These are phyloP conservation scores for Annulohypoxylon truncatum DNA, from an alignment of 2,329 filamentous ascomycete genomes.

Conservation along the genomic window DNA sequence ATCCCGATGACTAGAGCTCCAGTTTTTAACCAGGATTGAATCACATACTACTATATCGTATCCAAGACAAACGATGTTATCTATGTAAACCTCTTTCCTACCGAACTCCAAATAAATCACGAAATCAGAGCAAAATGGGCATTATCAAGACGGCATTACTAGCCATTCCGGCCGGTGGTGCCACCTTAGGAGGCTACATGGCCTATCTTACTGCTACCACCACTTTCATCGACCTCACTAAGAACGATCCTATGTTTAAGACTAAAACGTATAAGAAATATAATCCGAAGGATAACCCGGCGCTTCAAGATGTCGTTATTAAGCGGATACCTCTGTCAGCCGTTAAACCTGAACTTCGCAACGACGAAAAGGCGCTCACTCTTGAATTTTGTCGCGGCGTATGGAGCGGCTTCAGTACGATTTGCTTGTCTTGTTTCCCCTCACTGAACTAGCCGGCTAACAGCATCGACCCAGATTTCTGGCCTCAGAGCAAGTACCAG, in stretches of 20 bases:
- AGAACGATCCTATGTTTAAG: constrained; percentile 70
- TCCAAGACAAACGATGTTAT: neutral
- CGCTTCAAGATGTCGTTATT: constrained; percentile 73
- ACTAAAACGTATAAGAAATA: constrained; percentile 66
- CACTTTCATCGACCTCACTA: constrained; percentile 66
- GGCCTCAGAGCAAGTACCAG: constrained; percentile 48
- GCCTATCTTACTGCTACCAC: constrained; percentile 66
- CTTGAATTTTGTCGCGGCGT: constrained; percentile 75
- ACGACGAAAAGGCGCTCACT: constrained; percentile 67
- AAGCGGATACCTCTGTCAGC: constrained; percentile 71
- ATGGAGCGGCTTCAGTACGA: constrained; percentile 73
- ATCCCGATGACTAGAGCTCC: constrained; percentile 35
- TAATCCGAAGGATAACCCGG: constrained; percentile 72
- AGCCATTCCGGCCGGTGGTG: constrained; percentile 60
- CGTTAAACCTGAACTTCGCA: constrained; percentile 72
- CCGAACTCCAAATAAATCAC: neutral
- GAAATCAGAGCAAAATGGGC: constrained; percentile 58
- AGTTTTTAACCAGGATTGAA: constrained; percentile 15
- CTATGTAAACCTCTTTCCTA: neutral
- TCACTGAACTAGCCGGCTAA: constrained; percentile 6
- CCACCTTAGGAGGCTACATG: constrained; percentile 61
- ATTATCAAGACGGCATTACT: constrained; percentile 59
- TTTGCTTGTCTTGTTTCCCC: constrained; percentile 4
- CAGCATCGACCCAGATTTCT: constrained; percentile 60
- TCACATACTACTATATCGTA: neutral